Percentiles rank a stretch among this genome's conserved stretches.
Conservation (phyloP, 768 basidiomycete genomes). For the Mycena vulgaris region DNA sequence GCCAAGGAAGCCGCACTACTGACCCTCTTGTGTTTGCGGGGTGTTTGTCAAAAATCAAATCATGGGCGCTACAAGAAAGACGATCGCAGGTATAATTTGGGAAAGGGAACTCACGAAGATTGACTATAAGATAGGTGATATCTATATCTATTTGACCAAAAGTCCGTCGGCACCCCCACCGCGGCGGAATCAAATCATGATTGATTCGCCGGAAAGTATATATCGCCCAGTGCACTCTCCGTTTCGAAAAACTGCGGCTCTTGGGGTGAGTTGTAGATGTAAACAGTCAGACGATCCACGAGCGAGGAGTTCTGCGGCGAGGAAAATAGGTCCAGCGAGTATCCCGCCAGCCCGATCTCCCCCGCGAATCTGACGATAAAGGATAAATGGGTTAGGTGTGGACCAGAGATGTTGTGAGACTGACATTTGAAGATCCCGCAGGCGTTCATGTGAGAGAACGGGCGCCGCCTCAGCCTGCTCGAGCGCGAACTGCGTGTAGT, state of each 20-base stretch:
- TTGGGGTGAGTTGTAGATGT: not conserved
- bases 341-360: not conserved
- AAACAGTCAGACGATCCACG: not conserved
- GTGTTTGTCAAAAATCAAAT: too few species aligned
- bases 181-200: too few species aligned
- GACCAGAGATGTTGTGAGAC: not conserved
- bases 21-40: too few species aligned
- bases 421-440: conserved; percentile 1
- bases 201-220: not conserved
- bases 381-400: too few species aligned
- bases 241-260: not conserved
- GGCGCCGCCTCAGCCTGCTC: not conserved
- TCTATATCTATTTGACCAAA: too few species aligned
- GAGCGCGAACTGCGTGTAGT: conserved; percentile 3
- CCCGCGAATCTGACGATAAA: not conserved
- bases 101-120: too few species aligned
- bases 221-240: not conserved
- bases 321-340: conserved; percentile 5
- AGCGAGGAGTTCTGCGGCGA: not conserved
- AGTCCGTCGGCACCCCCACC: too few species aligned
- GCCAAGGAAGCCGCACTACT: too few species aligned
- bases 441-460: too few species aligned
- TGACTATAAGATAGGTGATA: too few species aligned
- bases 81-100: too few species aligned
- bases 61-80: too few species aligned